phyloP scores from a whole-genome alignment of 257 asterid species.

The Lycium barbarum region DNA sequence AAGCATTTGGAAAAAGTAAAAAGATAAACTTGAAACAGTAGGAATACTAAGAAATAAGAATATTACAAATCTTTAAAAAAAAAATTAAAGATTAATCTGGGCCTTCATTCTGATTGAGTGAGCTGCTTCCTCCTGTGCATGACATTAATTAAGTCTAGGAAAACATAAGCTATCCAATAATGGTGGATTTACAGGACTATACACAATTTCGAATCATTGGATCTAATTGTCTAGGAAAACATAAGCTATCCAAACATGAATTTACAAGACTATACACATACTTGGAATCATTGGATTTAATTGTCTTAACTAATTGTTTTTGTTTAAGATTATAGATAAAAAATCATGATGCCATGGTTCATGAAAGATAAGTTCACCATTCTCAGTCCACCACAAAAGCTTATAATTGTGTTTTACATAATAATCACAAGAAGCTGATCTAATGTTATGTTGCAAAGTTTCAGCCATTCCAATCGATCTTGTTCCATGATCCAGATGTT shows the following conservation, averaged over 20 bases:
- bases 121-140: too few species aligned
- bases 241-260: conserved; percentile 13
- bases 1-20: too few species aligned
- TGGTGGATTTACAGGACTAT: too few species aligned
- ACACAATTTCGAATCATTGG: too few species aligned
- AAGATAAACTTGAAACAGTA: too few species aligned
- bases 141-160: too few species aligned
- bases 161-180: too few species aligned
- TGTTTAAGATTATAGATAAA: background rate
- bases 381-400: background rate
- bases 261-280: background rate
- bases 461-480: background rate
- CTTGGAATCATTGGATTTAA: background rate
- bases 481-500: background rate
- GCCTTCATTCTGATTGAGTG: too few species aligned
- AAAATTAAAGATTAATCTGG: too few species aligned
- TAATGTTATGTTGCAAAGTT: background rate
- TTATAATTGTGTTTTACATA: background rate
- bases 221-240: background rate
- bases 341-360: background rate
- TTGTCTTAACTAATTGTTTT: background rate
- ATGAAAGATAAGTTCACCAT: background rate
- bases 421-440: background rate
- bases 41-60: too few species aligned
- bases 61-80: too few species aligned